These are phyloP conservation scores for Clitocybe nebularis DNA, from an alignment of 1,284 basidiomycete species.

Conservation along the genomic window DNA sequence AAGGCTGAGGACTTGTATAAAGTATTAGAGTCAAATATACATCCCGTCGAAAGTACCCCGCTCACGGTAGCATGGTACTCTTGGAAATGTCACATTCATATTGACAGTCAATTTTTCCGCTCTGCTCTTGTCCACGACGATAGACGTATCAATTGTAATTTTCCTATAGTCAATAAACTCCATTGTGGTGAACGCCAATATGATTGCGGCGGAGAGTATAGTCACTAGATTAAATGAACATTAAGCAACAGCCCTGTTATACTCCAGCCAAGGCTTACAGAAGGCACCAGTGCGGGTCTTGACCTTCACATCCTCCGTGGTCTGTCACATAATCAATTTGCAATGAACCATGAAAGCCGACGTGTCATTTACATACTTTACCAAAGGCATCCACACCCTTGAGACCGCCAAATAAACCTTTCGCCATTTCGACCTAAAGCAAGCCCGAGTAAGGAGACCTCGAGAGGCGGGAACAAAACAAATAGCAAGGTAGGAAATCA, in stretches of 20 bases:
- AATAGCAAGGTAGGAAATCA: conserved; percentile 19
- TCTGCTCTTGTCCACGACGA: conserved; percentile 89
- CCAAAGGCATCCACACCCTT: conserved; percentile 97
- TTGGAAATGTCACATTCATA: conserved; percentile 93
- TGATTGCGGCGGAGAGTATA: conserved; percentile 87
- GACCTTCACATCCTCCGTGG: conserved; percentile 97
- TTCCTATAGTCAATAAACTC: conserved; percentile 96
- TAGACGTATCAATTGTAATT: conserved; percentile 83
- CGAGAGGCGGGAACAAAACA: conserved; percentile 26
- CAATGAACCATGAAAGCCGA: conserved; percentile 5
- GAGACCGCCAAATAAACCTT: conserved; percentile 67
- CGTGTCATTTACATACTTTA: conserved; percentile 61
- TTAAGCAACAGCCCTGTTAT: conserved; percentile 1
- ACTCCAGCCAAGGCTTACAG: conserved; percentile 47
- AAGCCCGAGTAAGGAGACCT: conserved; percentile 17
- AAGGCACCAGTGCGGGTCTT: conserved; percentile 92
- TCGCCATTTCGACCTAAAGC: conserved; percentile 54
- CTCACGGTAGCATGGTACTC: conserved; percentile 96
- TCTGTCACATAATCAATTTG: conserved; percentile 37
- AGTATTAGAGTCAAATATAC: neutral
- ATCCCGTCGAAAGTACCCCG: neutral
- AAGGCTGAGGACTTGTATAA: conserved; percentile 68
- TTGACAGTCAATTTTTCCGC: conserved; percentile 92
- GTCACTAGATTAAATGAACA: conserved; percentile 61
- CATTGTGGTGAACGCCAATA: conserved; percentile 85